phyloP scores from a whole-genome alignment of 331 rosid genomes.

The Saraca asoca region DNA sequence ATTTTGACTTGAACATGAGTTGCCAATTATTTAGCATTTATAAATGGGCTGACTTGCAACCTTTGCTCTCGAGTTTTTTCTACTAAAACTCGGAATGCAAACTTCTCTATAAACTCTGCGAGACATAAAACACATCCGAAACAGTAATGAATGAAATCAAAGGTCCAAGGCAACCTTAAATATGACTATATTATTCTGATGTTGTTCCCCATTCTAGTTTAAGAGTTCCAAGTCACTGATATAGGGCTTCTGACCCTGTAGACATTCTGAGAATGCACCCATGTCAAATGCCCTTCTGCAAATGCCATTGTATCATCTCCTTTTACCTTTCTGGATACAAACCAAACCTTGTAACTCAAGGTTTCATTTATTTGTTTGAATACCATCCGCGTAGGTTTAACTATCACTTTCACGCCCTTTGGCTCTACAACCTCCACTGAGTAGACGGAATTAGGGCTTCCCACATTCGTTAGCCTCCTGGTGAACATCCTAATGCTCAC shows the following conservation, averaged over 20 bases:
- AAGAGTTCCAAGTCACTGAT: slow-evolving; percentile 70
- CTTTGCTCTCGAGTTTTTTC: slow-evolving; percentile 16
- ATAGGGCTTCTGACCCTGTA: slow-evolving; percentile 88
- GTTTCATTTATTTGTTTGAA: slow-evolving; percentile 58
- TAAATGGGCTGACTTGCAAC: slow-evolving; percentile 22
- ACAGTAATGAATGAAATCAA: slow-evolving; percentile 23
- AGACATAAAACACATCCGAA: slow-evolving; percentile 43
- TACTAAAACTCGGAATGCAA: slow-evolving; percentile 34
- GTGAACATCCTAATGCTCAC: slow-evolving; percentile 52
- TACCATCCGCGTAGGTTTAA: slow-evolving; percentile 59
- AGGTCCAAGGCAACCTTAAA: slow-evolving; percentile 20
- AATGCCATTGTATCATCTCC: slow-evolving; percentile 31
- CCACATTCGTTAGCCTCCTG: slow-evolving; percentile 76
- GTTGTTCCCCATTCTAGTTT: slow-evolving; percentile 15
- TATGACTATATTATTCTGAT: slow-evolving; percentile 7
- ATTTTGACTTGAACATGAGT: slow-evolving; percentile 24
- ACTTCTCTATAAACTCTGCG: slow-evolving; percentile 35
- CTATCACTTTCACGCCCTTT: slow-evolving; percentile 67
- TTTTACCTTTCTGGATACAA: slow-evolving; percentile 56
- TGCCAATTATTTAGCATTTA: slow-evolving; percentile 34
- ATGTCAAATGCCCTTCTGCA: slow-evolving; percentile 76
- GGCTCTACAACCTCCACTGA: slow-evolving; percentile 71
- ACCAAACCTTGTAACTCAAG: slow-evolving; percentile 62
- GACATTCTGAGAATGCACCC: slow-evolving; percentile 56
- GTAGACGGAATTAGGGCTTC: slow-evolving; percentile 75